phyloP scores from a whole-genome alignment of 2,329 filamentous ascomycete species.

The Byssoonygena ceratinophila region DNA sequence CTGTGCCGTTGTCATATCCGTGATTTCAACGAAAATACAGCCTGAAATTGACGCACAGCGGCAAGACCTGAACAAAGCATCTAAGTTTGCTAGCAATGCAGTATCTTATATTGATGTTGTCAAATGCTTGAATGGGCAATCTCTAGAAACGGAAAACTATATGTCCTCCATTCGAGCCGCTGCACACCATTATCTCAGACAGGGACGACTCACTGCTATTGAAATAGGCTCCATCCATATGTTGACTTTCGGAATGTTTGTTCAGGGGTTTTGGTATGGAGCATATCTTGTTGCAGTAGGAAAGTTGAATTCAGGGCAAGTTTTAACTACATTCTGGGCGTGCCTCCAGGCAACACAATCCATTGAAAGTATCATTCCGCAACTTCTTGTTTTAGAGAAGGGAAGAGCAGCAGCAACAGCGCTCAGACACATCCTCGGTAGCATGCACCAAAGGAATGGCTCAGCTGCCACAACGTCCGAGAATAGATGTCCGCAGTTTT shows the following conservation, averaged over 20 bases:
- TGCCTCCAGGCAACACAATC: conserved; percentile 66
- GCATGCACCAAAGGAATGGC: not conserved
- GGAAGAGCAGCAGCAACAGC: conserved; percentile 62
- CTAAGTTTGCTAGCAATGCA: conserved; percentile 60
- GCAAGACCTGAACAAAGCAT: conserved; percentile 54
- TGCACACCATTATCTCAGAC: conserved; percentile 53
- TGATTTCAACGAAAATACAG: conserved; percentile 53
- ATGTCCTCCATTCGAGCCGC: conserved; percentile 46
- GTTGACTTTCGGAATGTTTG: conserved; percentile 67
- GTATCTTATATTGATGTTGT: conserved; percentile 70
- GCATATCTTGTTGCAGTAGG: conserved; percentile 55
- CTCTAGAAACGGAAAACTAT: conserved; percentile 59
- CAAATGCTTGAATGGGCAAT: conserved; percentile 71
- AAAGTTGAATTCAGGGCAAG: conserved; percentile 50
- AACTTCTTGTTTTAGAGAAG: conserved; percentile 67
- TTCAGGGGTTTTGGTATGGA: conserved; percentile 85
- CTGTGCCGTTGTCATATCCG: conserved; percentile 49
- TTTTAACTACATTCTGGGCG: conserved; percentile 78
- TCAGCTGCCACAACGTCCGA: conserved; percentile 18
- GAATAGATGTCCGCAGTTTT: conserved; percentile 35
- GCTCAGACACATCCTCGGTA: conserved; percentile 42
- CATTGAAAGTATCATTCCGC: conserved; percentile 62
- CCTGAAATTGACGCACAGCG: conserved; percentile 60
- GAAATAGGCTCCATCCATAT: conserved; percentile 66
- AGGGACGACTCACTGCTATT: conserved; percentile 57